phyloP scores from a whole-genome alignment of 306 rosid species.

The Notholithocarpus densiflorus region DNA sequence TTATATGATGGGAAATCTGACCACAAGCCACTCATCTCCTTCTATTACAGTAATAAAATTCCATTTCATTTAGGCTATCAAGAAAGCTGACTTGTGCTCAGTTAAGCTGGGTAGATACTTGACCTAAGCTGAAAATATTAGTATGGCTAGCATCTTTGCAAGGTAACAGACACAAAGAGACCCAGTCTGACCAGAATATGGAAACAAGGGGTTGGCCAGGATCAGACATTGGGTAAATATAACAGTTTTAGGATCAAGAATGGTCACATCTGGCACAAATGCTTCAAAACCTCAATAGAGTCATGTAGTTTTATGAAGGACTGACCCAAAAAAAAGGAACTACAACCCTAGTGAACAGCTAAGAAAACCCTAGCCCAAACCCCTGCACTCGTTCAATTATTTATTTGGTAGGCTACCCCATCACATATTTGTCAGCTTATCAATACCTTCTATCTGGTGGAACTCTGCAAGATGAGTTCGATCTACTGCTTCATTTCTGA shows the following conservation, averaged over 20 bases:
- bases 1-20: not conserved
- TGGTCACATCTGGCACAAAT: not conserved
- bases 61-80: not conserved
- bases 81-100: not conserved
- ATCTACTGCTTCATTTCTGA: slow-evolving; percentile 98
- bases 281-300: not conserved
- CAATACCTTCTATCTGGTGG: slow-evolving; percentile 95
- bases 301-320: not conserved
- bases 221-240: not conserved
- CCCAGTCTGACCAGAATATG: not conserved
- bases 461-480: slow-evolving; percentile 98
- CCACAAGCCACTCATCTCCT: not conserved
- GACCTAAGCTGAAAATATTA: not conserved
- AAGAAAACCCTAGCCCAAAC: not conserved
- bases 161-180: not conserved
- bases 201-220: not conserved
- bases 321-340: not conserved
- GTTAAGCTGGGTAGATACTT: not conserved
- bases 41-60: not conserved
- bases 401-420: not conserved
- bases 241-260: slow-evolving; percentile 3
- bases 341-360: not conserved
- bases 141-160: not conserved
- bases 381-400: not conserved
- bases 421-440: slow-evolving; percentile 9